Percentiles rank a stretch among this genome's conserved stretches.
phyloP scores from a whole-genome alignment of 2,329 filamentous ascomycete genomes.

The Calonectria pauciramosa region DNA sequence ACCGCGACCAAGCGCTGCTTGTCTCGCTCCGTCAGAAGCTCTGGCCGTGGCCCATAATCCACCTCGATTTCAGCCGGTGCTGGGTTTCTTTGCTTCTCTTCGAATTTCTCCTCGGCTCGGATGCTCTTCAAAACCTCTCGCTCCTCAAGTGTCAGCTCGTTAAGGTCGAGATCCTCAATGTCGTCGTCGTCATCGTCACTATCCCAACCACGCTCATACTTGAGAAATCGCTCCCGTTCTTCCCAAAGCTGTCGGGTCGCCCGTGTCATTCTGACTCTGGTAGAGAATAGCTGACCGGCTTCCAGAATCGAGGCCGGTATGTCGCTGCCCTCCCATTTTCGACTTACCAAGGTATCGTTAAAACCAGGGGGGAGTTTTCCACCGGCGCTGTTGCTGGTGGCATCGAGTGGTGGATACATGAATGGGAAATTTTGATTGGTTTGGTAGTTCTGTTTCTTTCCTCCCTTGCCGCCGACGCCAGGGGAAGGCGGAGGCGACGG shows the following conservation, averaged over 20 bases:
- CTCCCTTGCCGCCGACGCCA: conserved; percentile 86
- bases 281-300: conserved; percentile 92
- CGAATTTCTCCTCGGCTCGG: conserved; percentile 51
- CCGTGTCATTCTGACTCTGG: conserved; percentile 89
- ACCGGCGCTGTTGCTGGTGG: conserved; percentile 88
- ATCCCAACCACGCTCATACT: conserved; percentile 92
- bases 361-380: conserved; percentile 88
- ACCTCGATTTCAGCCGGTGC: conserved; percentile 45
- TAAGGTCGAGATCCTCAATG: conserved; percentile 62
- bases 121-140: conserved; percentile 56
- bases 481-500: conserved; percentile 96
- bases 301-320: conserved; percentile 96
- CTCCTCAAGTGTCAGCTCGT: conserved; percentile 59
- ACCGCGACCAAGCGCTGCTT: conserved; percentile 79
- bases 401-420: conserved; percentile 93
- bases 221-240: conserved; percentile 90
- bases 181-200: conserved; percentile 61
- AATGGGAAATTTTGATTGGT: conserved; percentile 99
- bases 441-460: conserved; percentile 99
- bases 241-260: conserved; percentile 96
- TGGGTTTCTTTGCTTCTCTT: conserved; percentile 40
- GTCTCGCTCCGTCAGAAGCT: conserved; percentile 64
- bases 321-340: conserved; percentile 93
- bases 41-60: conserved; percentile 63
- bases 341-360: conserved; percentile 84